A percentile compares a stretch with the other conserved stretches of the same genome.
These are phyloP conservation scores for Mortierella sp. DNA, from an alignment of 371 early-diverging fungal genomes.

Conservation along the genomic window DNA sequence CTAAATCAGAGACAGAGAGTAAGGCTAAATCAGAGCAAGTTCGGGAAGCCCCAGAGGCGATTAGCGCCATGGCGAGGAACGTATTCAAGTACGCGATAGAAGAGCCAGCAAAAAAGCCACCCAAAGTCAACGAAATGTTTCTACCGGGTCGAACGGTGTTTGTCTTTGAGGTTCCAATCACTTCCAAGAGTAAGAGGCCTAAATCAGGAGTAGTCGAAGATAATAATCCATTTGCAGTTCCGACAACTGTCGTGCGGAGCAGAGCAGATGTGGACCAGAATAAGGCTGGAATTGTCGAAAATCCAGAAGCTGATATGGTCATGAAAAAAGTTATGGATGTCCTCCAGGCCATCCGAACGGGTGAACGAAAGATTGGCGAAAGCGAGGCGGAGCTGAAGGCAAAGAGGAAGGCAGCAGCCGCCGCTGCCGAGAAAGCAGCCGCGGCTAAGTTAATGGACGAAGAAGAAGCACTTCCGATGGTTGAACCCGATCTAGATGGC, in stretches of 20 bases:
- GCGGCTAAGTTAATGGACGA: slow-evolving; percentile 37
- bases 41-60: slow-evolving; percentile 43
- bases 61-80: slow-evolving; percentile 49
- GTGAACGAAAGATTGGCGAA: slow-evolving; percentile 49
- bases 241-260: slow-evolving; percentile 84
- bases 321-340: slow-evolving; percentile 81
- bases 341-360: slow-evolving; percentile 65
- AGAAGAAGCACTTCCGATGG: slow-evolving; percentile 23
- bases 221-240: slow-evolving; percentile 72
- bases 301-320: slow-evolving; percentile 73
- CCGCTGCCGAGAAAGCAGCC: slow-evolving; percentile 40
- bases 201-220: slow-evolving; percentile 65
- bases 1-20: slow-evolving; percentile 38
- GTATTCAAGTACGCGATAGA: slow-evolving; percentile 60
- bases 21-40: not conserved
- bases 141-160: slow-evolving; percentile 85
- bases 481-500: slow-evolving; percentile 65
- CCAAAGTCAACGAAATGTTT: slow-evolving; percentile 78
- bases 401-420: slow-evolving; percentile 55
- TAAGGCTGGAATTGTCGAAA: slow-evolving; percentile 44
- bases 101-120: slow-evolving; percentile 54
- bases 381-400: slow-evolving; percentile 47
- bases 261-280: slow-evolving; percentile 57
- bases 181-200: slow-evolving; percentile 32
- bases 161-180: slow-evolving; percentile 73